These are phyloP conservation scores for Amanita polypyramis DNA, from an alignment of 768 basidiomycete species.

Conservation along the genomic window DNA sequence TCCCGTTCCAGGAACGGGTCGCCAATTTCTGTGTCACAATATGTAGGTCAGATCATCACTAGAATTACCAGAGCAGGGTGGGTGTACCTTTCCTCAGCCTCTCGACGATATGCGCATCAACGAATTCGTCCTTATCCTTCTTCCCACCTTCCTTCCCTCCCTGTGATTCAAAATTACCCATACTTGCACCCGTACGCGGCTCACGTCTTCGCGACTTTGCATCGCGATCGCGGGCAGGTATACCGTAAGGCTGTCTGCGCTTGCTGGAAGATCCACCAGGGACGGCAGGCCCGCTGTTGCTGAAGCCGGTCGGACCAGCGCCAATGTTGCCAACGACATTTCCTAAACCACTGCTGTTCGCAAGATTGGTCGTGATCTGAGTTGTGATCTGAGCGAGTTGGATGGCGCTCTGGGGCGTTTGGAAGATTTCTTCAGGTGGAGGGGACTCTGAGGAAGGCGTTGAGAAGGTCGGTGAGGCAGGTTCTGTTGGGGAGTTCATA, in stretches of 20 bases:
- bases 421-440: slow-evolving; percentile 28
- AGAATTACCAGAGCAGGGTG: slow-evolving; percentile 4
- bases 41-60: slow-evolving; percentile 2
- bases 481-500: slow-evolving; percentile 34
- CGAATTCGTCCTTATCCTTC: slow-evolving; percentile 46
- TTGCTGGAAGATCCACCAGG: not conserved
- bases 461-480: slow-evolving; percentile 27
- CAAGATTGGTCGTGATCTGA: slow-evolving; percentile 24
- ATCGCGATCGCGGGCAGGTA: slow-evolving; percentile 33
- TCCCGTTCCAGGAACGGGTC: slow-evolving; percentile 39
- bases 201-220: slow-evolving; percentile 40
- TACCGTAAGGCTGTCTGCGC: slow-evolving; percentile 12
- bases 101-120: slow-evolving; percentile 40
- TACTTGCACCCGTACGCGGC: slow-evolving; percentile 18
- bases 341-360: not conserved
- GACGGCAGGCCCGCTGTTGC: not conserved
- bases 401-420: slow-evolving; percentile 10
- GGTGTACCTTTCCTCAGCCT: slow-evolving; percentile 40
- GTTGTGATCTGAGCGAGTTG: slow-evolving; percentile 24
- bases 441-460: slow-evolving; percentile 34
- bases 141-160: slow-evolving; percentile 16
- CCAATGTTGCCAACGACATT: slow-evolving; percentile 13
- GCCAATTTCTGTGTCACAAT: slow-evolving; percentile 31
- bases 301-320: not conserved
- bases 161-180: not conserved